Percentiles rank a stretch among this genome's conserved stretches.
Conservation (phyloP, 768 basidiomycete genomes). For the Hericium erinaceus region DNA sequence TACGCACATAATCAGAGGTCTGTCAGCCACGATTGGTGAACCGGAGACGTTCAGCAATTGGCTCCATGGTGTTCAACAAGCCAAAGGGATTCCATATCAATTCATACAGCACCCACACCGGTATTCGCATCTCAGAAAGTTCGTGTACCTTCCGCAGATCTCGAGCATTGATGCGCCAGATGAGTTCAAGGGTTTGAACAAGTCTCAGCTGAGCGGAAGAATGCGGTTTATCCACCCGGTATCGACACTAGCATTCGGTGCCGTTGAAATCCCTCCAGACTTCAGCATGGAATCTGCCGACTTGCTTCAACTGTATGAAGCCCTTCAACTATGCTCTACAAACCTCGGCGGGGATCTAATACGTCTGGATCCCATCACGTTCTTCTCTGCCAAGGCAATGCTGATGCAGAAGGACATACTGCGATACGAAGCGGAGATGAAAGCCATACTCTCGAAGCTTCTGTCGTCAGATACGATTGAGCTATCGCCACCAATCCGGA, state of each 20-base stretch:
- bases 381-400: slow-evolving; percentile 32
- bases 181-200: slow-evolving; percentile 29
- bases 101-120: slow-evolving; percentile 59
- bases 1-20: slow-evolving; percentile 33
- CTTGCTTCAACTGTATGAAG: slow-evolving; percentile 40
- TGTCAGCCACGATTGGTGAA: slow-evolving; percentile 63
- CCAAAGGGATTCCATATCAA: slow-evolving; percentile 48
- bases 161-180: slow-evolving; percentile 11
- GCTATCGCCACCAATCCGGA: slow-evolving; percentile 23
- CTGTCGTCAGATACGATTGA: slow-evolving; percentile 29
- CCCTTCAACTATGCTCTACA: slow-evolving; percentile 22
- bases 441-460: slow-evolving; percentile 31
- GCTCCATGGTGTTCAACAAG: slow-evolving; percentile 51
- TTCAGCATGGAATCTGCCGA: slow-evolving; percentile 55
- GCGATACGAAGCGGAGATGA: slow-evolving; percentile 46
- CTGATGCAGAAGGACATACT: slow-evolving; percentile 55
- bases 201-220: slow-evolving; percentile 29
- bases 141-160: slow-evolving; percentile 36
- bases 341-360: slow-evolving; percentile 17
- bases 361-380: slow-evolving; percentile 31
- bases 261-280: slow-evolving; percentile 45
- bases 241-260: slow-evolving; percentile 45
- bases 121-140: slow-evolving; percentile 69
- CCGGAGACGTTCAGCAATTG: slow-evolving; percentile 58
- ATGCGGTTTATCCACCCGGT: slow-evolving; percentile 57